A percentile compares a stretch with the other conserved stretches of the same genome.
These are phyloP conservation scores for Picea sitchensis DNA, from an alignment of 75 land plant genomes.

Conservation along the genomic window DNA sequence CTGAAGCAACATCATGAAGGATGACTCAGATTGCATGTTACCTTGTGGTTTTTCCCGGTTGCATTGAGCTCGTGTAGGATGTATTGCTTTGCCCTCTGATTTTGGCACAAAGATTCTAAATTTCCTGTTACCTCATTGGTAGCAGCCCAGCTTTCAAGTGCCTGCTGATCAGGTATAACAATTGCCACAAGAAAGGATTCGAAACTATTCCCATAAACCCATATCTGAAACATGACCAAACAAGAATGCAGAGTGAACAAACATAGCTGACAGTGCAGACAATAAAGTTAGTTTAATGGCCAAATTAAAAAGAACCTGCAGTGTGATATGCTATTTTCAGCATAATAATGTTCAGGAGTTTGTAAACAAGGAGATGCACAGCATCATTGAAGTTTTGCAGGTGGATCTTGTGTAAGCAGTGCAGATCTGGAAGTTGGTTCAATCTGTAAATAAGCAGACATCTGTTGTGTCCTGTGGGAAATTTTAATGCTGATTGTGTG, in stretches of 20 bases:
- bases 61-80: conserved; percentile 74
- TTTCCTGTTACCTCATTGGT: conserved; percentile 41
- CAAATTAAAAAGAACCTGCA: background rate
- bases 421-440: too few species aligned
- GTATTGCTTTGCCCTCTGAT: conserved; percentile 55
- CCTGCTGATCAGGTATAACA: conserved; percentile 71
- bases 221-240: conserved; percentile 50
- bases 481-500: too few species aligned
- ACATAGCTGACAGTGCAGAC: background rate
- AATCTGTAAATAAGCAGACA: too few species aligned
- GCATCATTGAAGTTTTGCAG: background rate
- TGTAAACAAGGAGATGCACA: background rate
- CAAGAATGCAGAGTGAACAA: background rate
- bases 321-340: background rate
- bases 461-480: too few species aligned
- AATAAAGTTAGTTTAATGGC: background rate
- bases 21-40: conserved; percentile 13
- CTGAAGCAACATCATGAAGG: background rate
- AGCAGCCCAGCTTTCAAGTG: conserved; percentile 78
- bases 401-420: background rate
- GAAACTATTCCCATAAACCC: conserved; percentile 99
- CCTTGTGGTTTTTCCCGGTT: conserved; percentile 65
- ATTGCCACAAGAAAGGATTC: conserved; percentile 94
- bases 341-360: too few species aligned
- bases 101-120: conserved; percentile 60